phyloP scores from a whole-genome alignment of 2,329 filamentous ascomycete genomes.

The Didymella pomorum region DNA sequence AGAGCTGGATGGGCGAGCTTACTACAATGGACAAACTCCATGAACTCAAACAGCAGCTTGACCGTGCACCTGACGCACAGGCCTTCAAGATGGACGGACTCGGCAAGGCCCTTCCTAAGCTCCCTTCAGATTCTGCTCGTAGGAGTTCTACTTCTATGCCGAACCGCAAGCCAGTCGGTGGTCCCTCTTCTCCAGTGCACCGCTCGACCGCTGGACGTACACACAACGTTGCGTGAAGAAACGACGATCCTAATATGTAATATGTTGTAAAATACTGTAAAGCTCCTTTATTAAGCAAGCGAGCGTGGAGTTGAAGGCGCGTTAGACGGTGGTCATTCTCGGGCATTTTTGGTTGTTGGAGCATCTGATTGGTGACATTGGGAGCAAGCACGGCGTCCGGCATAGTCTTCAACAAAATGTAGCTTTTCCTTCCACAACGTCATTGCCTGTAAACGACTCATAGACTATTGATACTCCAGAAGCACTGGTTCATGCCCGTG shows the following conservation, averaged over 20 bases:
- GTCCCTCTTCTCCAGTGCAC: neutral
- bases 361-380: slow-evolving; percentile 9
- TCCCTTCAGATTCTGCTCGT: slow-evolving; percentile 12
- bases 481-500: neutral
- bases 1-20: slow-evolving; percentile 35
- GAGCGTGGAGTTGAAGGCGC: neutral
- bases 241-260: neutral
- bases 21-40: slow-evolving; percentile 33
- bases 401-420: neutral
- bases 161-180: slow-evolving; percentile 27
- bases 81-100: slow-evolving; percentile 23
- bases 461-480: neutral
- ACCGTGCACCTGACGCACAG: slow-evolving; percentile 15
- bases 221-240: neutral
- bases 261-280: neutral
- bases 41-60: slow-evolving; percentile 18
- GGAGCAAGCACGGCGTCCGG: slow-evolving; percentile 11
- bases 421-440: neutral
- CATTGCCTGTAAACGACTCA: neutral
- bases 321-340: neutral
- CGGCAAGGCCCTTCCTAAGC: slow-evolving; percentile 19
- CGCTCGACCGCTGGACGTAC: neutral
- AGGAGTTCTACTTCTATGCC: slow-evolving; percentile 11
- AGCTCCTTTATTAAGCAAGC: neutral
- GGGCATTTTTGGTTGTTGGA: neutral